Percentiles rank a stretch among this genome's conserved stretches.
Conservation (phyloP, 139 green algal species). For the Chlamydomonas asymmetrica region DNA sequence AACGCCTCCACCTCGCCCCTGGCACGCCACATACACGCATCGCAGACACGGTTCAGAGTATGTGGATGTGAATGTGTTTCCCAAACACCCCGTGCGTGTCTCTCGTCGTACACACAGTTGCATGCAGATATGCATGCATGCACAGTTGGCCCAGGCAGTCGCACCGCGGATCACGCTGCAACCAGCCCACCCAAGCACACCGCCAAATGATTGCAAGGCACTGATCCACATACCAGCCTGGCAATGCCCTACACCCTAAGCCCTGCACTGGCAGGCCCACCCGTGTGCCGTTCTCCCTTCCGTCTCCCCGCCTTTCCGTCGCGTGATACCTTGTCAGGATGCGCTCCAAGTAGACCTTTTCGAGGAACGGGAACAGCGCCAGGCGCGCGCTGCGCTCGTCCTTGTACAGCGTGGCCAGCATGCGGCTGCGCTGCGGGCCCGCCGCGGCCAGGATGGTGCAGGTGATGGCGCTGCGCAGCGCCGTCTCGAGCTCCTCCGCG, state of each 20-base stretch:
- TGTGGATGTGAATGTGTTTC: background rate
- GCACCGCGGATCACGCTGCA: too few species aligned
- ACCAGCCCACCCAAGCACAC: too few species aligned
- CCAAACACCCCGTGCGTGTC: background rate
- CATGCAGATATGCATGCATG: background rate
- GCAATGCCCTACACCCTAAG: background rate
- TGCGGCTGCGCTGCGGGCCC: conserved; percentile 83
- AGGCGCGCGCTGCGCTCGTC: conserved; percentile 86
- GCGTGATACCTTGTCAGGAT: conserved; percentile 81
- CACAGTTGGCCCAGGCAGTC: too few species aligned
- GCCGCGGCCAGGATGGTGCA: conserved; percentile 92
- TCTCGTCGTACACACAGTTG: background rate
- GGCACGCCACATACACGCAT: background rate
- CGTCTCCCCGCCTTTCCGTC: background rate
- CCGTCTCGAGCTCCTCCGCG: conserved; percentile 69
- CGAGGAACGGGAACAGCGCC: conserved; percentile 81
- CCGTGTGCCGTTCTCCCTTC: background rate
- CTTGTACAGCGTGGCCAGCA: conserved; percentile 92
- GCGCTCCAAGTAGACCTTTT: conserved; percentile 96
- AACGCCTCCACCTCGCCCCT: conserved; percentile 86
- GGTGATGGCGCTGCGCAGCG: conserved; percentile 80
- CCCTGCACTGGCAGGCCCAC: background rate
- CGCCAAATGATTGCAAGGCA: background rate
- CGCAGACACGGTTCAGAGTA: background rate
- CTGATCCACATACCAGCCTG: background rate